Evolutionary conservation across 176 grass and related monocot species (phyloP).

Genomic region (Oryza meyeriana): DNA sequence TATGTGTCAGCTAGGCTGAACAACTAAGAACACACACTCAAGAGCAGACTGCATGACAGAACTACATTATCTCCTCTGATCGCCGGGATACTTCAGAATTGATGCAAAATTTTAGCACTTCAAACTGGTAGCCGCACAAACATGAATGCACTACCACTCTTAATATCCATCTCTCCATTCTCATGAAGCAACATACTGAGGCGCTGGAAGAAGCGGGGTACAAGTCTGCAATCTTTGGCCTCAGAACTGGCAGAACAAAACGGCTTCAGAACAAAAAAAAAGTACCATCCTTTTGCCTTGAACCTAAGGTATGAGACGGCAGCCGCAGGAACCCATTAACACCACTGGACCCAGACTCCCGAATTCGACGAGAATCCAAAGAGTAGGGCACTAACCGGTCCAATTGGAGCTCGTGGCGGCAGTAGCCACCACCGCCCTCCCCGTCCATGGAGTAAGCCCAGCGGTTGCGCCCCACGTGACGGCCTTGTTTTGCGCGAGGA

Average conservation of each 20-base stretch:
- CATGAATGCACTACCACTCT: not conserved
- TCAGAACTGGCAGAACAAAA: not conserved
- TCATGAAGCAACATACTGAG: not conserved
- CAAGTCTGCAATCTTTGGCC: not conserved
- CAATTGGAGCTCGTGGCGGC: conserved; percentile 11
- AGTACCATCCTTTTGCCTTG: not conserved
- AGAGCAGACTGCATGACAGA: not conserved
- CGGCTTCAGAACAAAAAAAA: not conserved
- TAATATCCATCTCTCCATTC: not conserved
- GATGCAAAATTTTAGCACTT: not conserved
- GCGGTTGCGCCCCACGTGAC: not conserved
- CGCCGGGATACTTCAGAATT: not conserved
- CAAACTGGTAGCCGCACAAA: not conserved
- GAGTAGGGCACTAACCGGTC: conserved; percentile 20
- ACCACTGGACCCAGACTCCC: not conserved
- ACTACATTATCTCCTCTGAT: not conserved
- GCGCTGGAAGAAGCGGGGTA: not conserved
- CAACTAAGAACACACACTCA: not conserved
- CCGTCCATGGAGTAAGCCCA: not conserved
- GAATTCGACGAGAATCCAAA: not conserved
- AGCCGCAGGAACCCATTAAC: not conserved
- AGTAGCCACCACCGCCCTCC: not conserved
- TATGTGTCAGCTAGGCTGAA: not conserved
- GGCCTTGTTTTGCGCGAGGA: not conserved
- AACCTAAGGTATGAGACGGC: not conserved